These are phyloP conservation scores for Lecanicillium sp. DNA, from an alignment of 2,329 filamentous ascomycete genomes.

Conservation along the genomic window DNA sequence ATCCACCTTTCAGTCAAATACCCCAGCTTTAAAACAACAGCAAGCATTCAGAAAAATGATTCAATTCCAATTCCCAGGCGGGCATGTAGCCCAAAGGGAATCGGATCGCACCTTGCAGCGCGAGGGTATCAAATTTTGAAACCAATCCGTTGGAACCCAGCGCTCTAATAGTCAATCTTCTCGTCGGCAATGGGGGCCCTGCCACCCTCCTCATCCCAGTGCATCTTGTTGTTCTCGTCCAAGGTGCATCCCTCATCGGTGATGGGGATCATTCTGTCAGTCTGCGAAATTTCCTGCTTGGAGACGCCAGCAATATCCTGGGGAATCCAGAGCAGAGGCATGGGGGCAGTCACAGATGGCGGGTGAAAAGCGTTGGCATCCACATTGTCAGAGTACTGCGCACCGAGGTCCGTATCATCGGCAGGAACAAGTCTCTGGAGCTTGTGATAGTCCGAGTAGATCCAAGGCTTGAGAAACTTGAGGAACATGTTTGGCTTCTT, in stretches of 20 bases:
- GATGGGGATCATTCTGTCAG: conserved; percentile 58
- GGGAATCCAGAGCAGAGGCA: conserved; percentile 69
- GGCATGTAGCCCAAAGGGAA: too few species aligned
- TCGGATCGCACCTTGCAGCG: too few species aligned
- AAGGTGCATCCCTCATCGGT: conserved; percentile 65
- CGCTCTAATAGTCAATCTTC: conserved; percentile 34
- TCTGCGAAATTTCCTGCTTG: conserved; percentile 62
- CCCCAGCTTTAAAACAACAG: too few species aligned
- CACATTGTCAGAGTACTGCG: conserved; percentile 53
- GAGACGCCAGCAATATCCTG: conserved; percentile 62
- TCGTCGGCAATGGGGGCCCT: conserved; percentile 36
- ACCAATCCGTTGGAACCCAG: too few species aligned
- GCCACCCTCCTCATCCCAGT: conserved; percentile 33
- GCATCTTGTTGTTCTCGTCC: conserved; percentile 51
- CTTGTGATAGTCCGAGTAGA: conserved; percentile 62
- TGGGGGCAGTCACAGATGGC: conserved; percentile 54
- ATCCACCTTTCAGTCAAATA: too few species aligned
- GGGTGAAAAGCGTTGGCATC: conserved; percentile 65
- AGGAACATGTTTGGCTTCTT: conserved; percentile 43
- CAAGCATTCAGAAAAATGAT: too few species aligned
- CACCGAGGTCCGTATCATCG: conserved; percentile 34
- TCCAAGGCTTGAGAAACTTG: conserved; percentile 68
- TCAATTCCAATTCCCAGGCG: too few species aligned
- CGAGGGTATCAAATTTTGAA: too few species aligned
- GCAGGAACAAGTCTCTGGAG: conserved; percentile 65